These are phyloP conservation scores for Mycena alexandri DNA, from an alignment of 768 basidiomycete genomes.

Conservation along the genomic window DNA sequence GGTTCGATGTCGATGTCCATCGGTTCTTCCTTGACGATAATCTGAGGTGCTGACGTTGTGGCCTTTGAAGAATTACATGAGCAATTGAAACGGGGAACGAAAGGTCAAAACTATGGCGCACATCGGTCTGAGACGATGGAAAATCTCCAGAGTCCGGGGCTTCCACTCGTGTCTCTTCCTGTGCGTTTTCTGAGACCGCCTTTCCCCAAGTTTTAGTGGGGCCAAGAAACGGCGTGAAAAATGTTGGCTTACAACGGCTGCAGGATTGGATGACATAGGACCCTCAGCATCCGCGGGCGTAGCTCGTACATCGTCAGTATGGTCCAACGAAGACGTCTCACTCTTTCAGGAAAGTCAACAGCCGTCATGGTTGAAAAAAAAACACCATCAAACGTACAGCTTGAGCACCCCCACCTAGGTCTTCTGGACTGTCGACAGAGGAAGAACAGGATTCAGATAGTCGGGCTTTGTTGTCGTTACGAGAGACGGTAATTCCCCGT, in stretches of 20 bases:
- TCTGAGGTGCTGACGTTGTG: neutral
- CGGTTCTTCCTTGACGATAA: slow-evolving; percentile 17
- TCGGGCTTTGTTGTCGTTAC: too few species aligned
- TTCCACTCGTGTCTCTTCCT: neutral
- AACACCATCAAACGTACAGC: neutral
- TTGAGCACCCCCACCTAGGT: neutral
- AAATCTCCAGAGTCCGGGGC: neutral
- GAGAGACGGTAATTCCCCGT: too few species aligned
- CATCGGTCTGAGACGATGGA: neutral
- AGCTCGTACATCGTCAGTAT: neutral
- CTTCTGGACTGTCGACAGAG: neutral
- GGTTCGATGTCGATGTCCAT: slow-evolving; percentile 19
- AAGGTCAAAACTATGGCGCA: neutral
- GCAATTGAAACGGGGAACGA: too few species aligned
- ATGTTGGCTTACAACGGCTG: too few species aligned
- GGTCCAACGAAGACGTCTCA: neutral
- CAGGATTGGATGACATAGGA: too few species aligned
- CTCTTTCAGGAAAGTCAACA: slow-evolving; percentile 2
- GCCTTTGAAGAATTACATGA: too few species aligned
- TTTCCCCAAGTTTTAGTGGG: too few species aligned
- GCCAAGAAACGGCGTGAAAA: too few species aligned
- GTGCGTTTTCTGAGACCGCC: too few species aligned
- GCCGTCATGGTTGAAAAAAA: neutral
- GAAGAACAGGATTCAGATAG: too few species aligned
- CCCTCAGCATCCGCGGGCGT: neutral